Percentiles rank a stretch among this genome's conserved stretches.
Conservation (phyloP, 2,329 filamentous ascomycete species). For the Xylaria sp. region DNA sequence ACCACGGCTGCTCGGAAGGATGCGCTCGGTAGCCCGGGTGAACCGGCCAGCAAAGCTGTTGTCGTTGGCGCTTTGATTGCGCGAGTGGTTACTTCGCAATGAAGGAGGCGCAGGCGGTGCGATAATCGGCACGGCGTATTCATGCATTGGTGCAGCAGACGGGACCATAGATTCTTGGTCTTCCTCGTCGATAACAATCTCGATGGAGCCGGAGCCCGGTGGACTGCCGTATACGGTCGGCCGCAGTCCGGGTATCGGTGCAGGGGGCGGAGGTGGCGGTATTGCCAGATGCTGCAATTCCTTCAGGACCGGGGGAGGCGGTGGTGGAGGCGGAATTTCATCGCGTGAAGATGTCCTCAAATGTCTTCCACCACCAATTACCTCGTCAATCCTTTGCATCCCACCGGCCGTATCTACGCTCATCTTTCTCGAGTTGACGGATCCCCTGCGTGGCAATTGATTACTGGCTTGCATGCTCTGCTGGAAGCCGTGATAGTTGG, state of each 20-base stretch:
- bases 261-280: slow-evolving; percentile 57
- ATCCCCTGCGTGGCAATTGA: slow-evolving; percentile 27
- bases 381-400: slow-evolving; percentile 46
- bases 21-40: slow-evolving; percentile 53
- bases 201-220: slow-evolving; percentile 52
- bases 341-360: slow-evolving; percentile 46
- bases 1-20: slow-evolving; percentile 55
- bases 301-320: slow-evolving; percentile 49
- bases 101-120: slow-evolving; percentile 41
- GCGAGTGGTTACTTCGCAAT: slow-evolving; percentile 43
- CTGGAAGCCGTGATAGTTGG: slow-evolving; percentile 40
- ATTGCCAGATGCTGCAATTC: slow-evolving; percentile 58
- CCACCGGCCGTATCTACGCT: slow-evolving; percentile 35
- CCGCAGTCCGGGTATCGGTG: slow-evolving; percentile 45
- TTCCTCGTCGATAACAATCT: slow-evolving; percentile 62
- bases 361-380: slow-evolving; percentile 34
- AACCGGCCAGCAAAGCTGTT: slow-evolving; percentile 49
- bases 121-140: slow-evolving; percentile 42
- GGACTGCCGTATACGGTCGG: slow-evolving; percentile 38
- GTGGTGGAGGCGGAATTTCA: slow-evolving; percentile 48
- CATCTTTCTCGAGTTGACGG: slow-evolving; percentile 34
- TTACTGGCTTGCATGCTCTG: slow-evolving; percentile 27
- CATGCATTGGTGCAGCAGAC: slow-evolving; percentile 35
- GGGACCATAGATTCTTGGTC: slow-evolving; percentile 30
- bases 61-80: slow-evolving; percentile 52